Percentiles rank a stretch among this genome's conserved stretches.
These are phyloP conservation scores for Plasmodium cynomolgi DNA, from an alignment of 169 alveolate species.

Conservation along the genomic window DNA sequence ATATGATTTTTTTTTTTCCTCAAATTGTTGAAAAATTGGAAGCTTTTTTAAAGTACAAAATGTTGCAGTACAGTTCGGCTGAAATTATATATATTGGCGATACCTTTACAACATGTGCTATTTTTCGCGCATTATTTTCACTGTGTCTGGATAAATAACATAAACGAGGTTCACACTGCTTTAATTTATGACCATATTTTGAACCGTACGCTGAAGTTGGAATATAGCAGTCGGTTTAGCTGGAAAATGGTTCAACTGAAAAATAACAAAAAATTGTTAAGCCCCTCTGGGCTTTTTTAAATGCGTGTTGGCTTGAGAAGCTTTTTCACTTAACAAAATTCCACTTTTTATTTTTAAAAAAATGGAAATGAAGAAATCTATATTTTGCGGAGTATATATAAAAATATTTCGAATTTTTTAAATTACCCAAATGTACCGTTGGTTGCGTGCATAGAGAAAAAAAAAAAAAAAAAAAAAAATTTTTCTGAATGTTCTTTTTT, in stretches of 20 bases:
- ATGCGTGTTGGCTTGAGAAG: neutral
- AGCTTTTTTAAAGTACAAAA: neutral
- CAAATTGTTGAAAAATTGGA: neutral
- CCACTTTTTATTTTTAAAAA: neutral
- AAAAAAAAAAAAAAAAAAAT: neutral
- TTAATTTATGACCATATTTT: neutral
- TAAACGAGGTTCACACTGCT: neutral
- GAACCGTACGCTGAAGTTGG: neutral
- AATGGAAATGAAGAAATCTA: neutral
- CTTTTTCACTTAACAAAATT: neutral
- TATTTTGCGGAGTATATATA: neutral
- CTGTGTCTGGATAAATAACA: neutral
- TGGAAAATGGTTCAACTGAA: neutral
- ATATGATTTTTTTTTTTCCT: neutral
- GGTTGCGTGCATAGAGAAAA: neutral
- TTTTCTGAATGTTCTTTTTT: neutral
- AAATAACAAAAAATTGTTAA: neutral
- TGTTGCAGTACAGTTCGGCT: neutral
- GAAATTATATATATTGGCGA: neutral
- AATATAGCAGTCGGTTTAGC: neutral
- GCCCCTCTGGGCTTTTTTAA: neutral
- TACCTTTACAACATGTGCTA: neutral
- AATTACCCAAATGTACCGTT: neutral
- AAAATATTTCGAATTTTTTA: neutral
- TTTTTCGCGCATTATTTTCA: neutral